A percentile compares a stretch with the other conserved stretches of the same genome.
phyloP scores from a whole-genome alignment of 768 basidiomycete genomes.

The Crepidotus variabilis region DNA sequence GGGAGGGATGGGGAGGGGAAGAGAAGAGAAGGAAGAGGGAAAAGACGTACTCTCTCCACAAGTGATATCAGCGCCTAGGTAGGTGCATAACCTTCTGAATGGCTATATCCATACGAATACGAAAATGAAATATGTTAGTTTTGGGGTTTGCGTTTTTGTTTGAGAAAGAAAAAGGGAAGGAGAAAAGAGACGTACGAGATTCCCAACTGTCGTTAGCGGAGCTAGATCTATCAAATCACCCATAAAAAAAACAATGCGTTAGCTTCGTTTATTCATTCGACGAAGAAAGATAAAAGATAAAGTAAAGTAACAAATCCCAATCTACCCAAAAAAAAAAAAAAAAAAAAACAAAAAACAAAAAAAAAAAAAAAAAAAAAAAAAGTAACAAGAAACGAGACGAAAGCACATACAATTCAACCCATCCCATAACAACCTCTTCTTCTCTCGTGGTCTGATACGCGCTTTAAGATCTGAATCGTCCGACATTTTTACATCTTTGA shows the following conservation, averaged over 20 bases:
- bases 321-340: neutral
- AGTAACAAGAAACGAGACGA: neutral
- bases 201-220: slow-evolving; percentile 93
- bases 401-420: slow-evolving; percentile 74
- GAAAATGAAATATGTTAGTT: neutral
- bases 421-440: slow-evolving; percentile 81
- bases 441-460: slow-evolving; percentile 70
- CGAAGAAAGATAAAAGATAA: too few species aligned
- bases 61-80: slow-evolving; percentile 90
- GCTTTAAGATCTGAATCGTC: slow-evolving; percentile 11
- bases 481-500: neutral
- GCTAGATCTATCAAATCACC: slow-evolving; percentile 34
- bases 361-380: neutral
- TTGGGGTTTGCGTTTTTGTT: too few species aligned
- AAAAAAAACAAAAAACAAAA: neutral
- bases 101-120: slow-evolving; percentile 52
- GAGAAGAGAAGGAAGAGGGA: neutral
- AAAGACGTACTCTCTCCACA: slow-evolving; percentile 78
- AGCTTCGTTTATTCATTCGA: too few species aligned
- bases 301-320: too few species aligned
- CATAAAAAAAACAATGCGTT: neutral
- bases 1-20: too few species aligned
- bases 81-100: slow-evolving; percentile 85
- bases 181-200: slow-evolving; percentile 55
- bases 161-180: neutral